Evolutionary conservation across 2,329 filamentous ascomycete species (phyloP).

Genomic region (Sclerotinia nivalis): DNA sequence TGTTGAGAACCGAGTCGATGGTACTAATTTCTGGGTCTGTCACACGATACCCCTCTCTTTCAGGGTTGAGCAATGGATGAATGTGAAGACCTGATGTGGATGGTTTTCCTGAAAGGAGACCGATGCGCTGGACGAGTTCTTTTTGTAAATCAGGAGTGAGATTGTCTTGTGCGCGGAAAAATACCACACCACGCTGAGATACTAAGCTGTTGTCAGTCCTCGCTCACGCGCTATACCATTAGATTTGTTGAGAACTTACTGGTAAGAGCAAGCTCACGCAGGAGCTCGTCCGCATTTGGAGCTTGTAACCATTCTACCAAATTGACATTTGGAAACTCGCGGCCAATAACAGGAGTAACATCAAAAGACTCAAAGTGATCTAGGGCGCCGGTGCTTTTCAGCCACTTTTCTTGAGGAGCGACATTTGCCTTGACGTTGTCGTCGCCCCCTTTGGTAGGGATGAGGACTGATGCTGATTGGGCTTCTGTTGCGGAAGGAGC

Average conservation of each 20-base stretch:
- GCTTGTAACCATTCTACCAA: conserved; percentile 50
- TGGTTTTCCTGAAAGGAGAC: conserved; percentile 58
- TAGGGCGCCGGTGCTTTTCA: conserved; percentile 36
- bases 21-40: conserved; percentile 62
- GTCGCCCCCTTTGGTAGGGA: conserved; percentile 16
- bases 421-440: conserved; percentile 21
- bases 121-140: conserved; percentile 60
- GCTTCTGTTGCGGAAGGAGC: conserved; percentile 32
- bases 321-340: conserved; percentile 47
- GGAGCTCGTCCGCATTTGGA: conserved; percentile 49
- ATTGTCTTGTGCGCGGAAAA: conserved; percentile 65
- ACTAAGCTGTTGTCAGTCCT: conserved; percentile 47
- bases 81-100: conserved; percentile 58
- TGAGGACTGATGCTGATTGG: conserved; percentile 1
- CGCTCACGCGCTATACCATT: background rate
- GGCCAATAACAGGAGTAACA: conserved; percentile 49
- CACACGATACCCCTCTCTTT: conserved; percentile 47
- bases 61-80: conserved; percentile 58
- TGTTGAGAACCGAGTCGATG: conserved; percentile 58
- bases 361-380: conserved; percentile 42
- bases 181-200: conserved; percentile 68
- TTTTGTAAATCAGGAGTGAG: conserved; percentile 66
- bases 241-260: conserved; percentile 32
- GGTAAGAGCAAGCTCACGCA: conserved; percentile 53
- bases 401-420: conserved; percentile 30